These are phyloP conservation scores for Coemansia sp. DNA, from an alignment of 192 early-diverging fungal species.

Conservation along the genomic window DNA sequence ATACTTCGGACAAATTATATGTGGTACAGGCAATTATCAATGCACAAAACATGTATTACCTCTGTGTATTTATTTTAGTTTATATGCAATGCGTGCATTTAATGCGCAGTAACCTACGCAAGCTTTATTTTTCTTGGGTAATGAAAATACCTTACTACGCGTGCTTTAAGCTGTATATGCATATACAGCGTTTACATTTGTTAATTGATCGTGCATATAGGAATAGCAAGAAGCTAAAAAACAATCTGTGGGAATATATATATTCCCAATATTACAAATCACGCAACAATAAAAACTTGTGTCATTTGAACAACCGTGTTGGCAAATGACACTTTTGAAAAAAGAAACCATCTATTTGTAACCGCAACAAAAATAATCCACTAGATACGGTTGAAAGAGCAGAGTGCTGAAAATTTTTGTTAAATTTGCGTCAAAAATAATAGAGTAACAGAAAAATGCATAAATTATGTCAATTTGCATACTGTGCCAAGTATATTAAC, in stretches of 20 bases:
- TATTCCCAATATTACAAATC: background rate
- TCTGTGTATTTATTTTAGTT: constrained; percentile 6
- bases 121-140: background rate
- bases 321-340: background rate
- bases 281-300: background rate
- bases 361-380: too few species aligned
- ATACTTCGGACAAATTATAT: background rate
- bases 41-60: background rate
- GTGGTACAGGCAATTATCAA: background rate
- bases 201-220: constrained; percentile 10
- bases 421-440: too few species aligned
- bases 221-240: background rate
- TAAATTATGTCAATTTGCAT: too few species aligned
- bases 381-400: too few species aligned
- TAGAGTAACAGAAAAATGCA: too few species aligned
- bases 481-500: too few species aligned
- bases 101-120: constrained; percentile 40
- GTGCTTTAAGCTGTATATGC: background rate
- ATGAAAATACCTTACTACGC: background rate
- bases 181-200: constrained; percentile 8
- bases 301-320: background rate
- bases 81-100: constrained; percentile 17
- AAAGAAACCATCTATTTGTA: too few species aligned
- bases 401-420: too few species aligned
- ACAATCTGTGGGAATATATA: background rate